Conservation (phyloP, 176 grass and related monocot genomes). For the Zizania latifolia region DNA sequence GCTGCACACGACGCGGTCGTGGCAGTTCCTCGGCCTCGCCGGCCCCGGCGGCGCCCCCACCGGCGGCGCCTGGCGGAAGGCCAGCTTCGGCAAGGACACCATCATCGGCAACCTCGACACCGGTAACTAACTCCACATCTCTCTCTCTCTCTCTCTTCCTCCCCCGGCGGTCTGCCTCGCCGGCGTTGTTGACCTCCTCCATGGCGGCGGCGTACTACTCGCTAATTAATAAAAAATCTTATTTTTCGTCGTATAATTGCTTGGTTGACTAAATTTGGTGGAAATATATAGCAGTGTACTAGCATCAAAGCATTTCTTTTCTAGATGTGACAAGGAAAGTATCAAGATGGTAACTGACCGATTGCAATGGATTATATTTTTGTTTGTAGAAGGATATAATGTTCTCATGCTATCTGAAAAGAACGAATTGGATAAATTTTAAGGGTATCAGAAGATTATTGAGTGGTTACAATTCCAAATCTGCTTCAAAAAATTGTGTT, state of each 20-base stretch:
- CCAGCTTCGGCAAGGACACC: slow-evolving; percentile 65
- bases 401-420: neutral
- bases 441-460: neutral
- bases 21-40: slow-evolving; percentile 84
- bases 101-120: slow-evolving; percentile 96
- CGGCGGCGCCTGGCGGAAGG: slow-evolving; percentile 45
- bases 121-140: slow-evolving; percentile 28
- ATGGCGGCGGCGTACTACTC: no score
- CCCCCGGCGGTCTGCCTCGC: no score
- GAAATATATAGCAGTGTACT: neutral
- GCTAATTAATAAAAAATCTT: neutral
- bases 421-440: neutral
- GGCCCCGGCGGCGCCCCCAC: slow-evolving; percentile 29
- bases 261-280: neutral
- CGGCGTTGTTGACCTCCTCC: no score
- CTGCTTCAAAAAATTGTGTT: neutral
- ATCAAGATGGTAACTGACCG: neutral
- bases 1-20: slow-evolving; percentile 88
- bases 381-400: neutral
- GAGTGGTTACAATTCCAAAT: neutral
- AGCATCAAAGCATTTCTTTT: neutral
- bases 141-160: neutral
- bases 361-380: neutral
- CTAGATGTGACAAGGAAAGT: neutral
- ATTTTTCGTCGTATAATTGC: neutral